Evolutionary conservation across 352 stramenopile species (phyloP).

Genomic region (Pythium dissimile): DNA sequence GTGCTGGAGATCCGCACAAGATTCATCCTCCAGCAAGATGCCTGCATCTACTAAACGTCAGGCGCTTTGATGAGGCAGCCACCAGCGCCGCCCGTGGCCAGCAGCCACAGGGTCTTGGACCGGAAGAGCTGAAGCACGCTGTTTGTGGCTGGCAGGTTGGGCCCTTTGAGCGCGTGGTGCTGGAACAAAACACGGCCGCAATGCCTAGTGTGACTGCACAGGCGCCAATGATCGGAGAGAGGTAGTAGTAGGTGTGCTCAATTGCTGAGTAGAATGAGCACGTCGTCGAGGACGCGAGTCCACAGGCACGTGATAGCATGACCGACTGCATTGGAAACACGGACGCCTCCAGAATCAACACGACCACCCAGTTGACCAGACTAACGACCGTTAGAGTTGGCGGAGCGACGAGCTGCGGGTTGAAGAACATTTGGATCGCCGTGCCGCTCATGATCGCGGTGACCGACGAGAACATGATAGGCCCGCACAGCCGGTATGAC

Average conservation of each 20-base stretch:
- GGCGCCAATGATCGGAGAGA: conserved; percentile 14
- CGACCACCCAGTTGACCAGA: conserved; percentile 17
- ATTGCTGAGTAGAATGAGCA: conserved; percentile 18
- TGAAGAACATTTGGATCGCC: conserved; percentile 23
- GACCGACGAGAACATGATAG: conserved; percentile 16
- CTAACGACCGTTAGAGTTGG: conserved; percentile 20
- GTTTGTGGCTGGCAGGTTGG: conserved; percentile 2
- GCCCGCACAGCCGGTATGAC: conserved; percentile 14
- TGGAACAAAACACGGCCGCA: conserved; percentile 5
- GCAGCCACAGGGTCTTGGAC: background rate
- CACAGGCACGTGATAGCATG: conserved; percentile 10
- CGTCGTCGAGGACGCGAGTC: conserved; percentile 14
- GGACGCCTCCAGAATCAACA: conserved; percentile 24
- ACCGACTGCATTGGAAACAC: conserved; percentile 13
- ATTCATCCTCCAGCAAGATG: conserved; percentile 27
- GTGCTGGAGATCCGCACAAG: conserved; percentile 19
- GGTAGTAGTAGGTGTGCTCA: conserved; percentile 12
- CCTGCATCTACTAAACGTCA: conserved; percentile 15
- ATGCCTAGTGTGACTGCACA: conserved; percentile 9
- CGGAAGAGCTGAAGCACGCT: conserved; percentile 17
- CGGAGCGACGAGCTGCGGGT: conserved; percentile 14
- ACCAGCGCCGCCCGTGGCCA: background rate
- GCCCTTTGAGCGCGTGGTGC: background rate
- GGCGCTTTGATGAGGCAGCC: conserved; percentile 4
- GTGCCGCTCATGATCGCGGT: conserved; percentile 23